A percentile compares a stretch with the other conserved stretches of the same genome.
phyloP scores from a whole-genome alignment of 371 early-diverging fungal genomes.

The Mycotypha africana region DNA sequence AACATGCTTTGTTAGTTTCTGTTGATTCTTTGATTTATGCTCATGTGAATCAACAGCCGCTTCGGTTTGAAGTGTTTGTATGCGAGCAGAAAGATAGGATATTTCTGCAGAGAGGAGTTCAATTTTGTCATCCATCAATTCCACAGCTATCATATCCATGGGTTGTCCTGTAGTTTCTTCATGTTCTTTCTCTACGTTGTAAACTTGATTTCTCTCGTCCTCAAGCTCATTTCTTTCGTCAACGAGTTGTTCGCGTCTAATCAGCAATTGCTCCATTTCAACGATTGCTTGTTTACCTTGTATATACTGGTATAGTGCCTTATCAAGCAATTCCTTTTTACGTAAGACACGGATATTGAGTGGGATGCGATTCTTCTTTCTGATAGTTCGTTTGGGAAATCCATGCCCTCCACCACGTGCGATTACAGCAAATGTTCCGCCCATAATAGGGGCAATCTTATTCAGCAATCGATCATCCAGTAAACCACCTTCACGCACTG shows the following conservation, averaged over 20 bases:
- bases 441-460: constrained; percentile 35
- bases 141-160: constrained; percentile 39
- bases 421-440: constrained; percentile 37
- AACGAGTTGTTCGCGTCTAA: constrained; percentile 45
- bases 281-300: constrained; percentile 37
- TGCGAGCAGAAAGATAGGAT: constrained; percentile 58
- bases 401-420: constrained; percentile 32
- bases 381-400: constrained; percentile 9
- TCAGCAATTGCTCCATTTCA: constrained; percentile 30
- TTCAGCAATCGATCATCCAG: constrained; percentile 37
- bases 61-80: constrained; percentile 58
- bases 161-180: constrained; percentile 39
- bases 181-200: constrained; percentile 43
- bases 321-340: constrained; percentile 55
- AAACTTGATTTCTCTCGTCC: constrained; percentile 59
- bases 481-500: constrained; percentile 44
- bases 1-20: constrained; percentile 23
- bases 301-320: constrained; percentile 37
- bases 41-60: constrained; percentile 38
- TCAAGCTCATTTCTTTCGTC: constrained; percentile 60
- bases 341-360: constrained; percentile 19
- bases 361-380: constrained; percentile 34
- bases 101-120: constrained; percentile 76
- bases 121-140: constrained; percentile 74
- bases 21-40: constrained; percentile 42